Conservation (phyloP, 139 green algal species). For the Eudorina sp. region DNA sequence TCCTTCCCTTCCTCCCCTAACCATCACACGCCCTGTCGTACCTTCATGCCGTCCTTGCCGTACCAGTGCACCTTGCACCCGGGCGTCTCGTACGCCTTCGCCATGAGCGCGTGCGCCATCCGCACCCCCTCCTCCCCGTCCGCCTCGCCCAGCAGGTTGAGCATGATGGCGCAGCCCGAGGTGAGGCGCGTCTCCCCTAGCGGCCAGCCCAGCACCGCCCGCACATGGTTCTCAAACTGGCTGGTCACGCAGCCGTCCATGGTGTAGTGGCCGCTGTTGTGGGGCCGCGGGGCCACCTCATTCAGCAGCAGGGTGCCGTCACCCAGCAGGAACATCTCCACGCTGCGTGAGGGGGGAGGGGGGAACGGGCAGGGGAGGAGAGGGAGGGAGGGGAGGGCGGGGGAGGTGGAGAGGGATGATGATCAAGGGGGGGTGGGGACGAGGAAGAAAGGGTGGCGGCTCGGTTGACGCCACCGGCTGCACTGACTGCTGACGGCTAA, state of each 20-base stretch:
- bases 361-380: background rate
- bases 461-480: too few relatives aligned
- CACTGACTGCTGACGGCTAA: too few relatives aligned
- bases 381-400: background rate
- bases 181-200: conserved; percentile 82
- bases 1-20: too few relatives aligned
- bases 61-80: conserved; percentile 95
- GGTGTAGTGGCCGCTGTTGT: conserved; percentile 99
- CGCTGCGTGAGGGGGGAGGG: conserved; percentile 58
- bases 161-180: conserved; percentile 66
- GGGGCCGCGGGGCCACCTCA: conserved; percentile 95
- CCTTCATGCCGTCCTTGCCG: conserved; percentile 84
- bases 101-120: conserved; percentile 81
- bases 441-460: background rate
- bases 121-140: conserved; percentile 81
- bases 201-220: conserved; percentile 95
- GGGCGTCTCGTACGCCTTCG: conserved; percentile 71
- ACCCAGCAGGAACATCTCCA: conserved; percentile 95
- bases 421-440: background rate
- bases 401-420: background rate
- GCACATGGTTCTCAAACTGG: conserved; percentile 95
- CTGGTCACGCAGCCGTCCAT: conserved; percentile 92
- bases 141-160: conserved; percentile 86
- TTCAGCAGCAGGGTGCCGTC: conserved; percentile 92
- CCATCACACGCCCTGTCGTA: conserved; percentile 20